Base-by-base conservation (phyloP, 2,329 filamentous ascomycete species). In the Fusarium temperatum region DNA sequence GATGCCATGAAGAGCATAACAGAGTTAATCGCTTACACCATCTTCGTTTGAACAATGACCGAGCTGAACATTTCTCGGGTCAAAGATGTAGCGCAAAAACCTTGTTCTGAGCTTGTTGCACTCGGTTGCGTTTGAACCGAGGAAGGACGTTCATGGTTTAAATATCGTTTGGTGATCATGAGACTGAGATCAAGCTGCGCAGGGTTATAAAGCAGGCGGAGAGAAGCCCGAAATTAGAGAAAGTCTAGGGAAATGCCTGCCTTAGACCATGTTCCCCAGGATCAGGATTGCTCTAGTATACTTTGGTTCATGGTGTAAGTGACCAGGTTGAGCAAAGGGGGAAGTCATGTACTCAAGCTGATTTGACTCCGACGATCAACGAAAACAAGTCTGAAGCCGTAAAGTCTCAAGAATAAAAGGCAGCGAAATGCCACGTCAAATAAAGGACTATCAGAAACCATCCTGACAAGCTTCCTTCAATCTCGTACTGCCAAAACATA, bases 141-240 rank as follows among this genome's bases (percentile, higher is more conserved):
- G 24, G n/a, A 39, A 28, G 18, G 3, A 0, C 8, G 13, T 3
- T 0, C 35, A n/a, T 15, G n/a, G 3, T 17, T 10, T 26, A 24
- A 36, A 39, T 54, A 39, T 12, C 7, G 8, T 1, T 14, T 28
- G 24, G 6, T 18, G 35, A 26, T 26, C 24, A 54, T 54, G 51
- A 54, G 51, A 54, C 32, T 54, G 35, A 39, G 14, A 38, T 13
- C 17, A 15, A 38, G 24, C 2, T 39, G 6, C 14, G 13, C 4
- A 54, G 4, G n/a, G n/a, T 14, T 12, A 15, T 5, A 6, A 0
- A 2, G 14, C 3, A 22, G 18, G 51, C 51, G 51, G 51, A 38
- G n/a, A 54, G 51, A 54, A 54, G 18, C 32, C 51, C 51, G 35
- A 38, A 39, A 18, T 54, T 17, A 18, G 4, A 28, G 13, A 3